phyloP scores from a whole-genome alignment of 306 rosid species.

The Rubus parviflorus region DNA sequence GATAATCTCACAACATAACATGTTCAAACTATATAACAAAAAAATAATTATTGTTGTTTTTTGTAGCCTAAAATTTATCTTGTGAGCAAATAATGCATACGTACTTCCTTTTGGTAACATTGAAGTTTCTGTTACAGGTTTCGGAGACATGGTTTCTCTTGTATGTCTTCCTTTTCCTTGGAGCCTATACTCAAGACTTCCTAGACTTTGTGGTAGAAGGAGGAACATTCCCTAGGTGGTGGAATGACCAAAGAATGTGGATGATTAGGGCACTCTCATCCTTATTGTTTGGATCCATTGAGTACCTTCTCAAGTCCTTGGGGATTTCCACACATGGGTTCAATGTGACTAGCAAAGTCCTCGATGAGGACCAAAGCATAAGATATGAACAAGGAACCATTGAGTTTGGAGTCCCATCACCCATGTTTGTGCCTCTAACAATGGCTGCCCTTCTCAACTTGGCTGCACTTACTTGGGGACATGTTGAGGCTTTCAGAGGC shows the following conservation, averaged over 20 bases:
- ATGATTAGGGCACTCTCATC: conserved; percentile 35
- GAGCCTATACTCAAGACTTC: conserved; percentile 37
- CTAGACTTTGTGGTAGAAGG: conserved; percentile 31
- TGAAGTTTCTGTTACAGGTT: conserved; percentile 20
- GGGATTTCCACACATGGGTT: conserved; percentile 31
- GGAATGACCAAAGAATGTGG: conserved; percentile 59
- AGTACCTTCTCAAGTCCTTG: conserved; percentile 24
- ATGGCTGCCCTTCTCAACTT: conserved; percentile 38
- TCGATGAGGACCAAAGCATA: conserved; percentile 39
- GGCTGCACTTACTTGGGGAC: conserved; percentile 19
- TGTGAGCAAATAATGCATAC: neutral
- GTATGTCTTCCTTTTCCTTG: conserved; percentile 37
- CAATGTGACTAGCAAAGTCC: conserved; percentile 44
- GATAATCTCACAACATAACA: neutral
- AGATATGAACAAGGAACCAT: conserved; percentile 35
- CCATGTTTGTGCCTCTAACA: conserved; percentile 38
- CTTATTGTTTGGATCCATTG: conserved; percentile 27
- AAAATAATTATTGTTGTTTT: neutral
- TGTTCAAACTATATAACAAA: neutral
- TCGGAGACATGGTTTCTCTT: conserved; percentile 33
- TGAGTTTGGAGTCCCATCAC: conserved; percentile 42
- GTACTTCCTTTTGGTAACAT: neutral
- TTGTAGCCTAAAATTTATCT: no score
- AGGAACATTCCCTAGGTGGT: conserved; percentile 34
- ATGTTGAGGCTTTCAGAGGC: conserved; percentile 3